These are phyloP conservation scores for Plectosphaerella plurivora DNA, from an alignment of 2,329 filamentous ascomycete genomes.

Conservation along the genomic window DNA sequence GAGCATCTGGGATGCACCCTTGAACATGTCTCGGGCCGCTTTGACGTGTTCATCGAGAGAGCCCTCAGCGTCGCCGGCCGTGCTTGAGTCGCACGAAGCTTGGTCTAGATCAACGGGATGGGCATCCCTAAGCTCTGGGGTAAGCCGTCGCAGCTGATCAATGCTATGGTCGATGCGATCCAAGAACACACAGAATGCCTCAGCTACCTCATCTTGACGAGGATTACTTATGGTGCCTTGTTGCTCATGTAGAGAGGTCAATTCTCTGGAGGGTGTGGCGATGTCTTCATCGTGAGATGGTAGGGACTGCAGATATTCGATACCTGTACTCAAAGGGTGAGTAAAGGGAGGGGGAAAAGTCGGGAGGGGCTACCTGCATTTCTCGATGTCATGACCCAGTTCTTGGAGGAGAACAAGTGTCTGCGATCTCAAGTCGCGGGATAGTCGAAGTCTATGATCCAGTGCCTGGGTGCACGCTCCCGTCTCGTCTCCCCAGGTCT, in stretches of 20 bases:
- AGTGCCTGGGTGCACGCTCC: background rate
- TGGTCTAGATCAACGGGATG: conserved; percentile 1
- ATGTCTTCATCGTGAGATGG: background rate
- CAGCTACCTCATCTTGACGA: background rate
- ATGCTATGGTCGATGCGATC: background rate
- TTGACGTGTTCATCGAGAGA: background rate
- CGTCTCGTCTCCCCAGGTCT: conserved; percentile 2
- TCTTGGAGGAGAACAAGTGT: background rate
- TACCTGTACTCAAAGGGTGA: background rate
- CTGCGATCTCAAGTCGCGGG: background rate
- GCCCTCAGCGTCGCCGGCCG: background rate
- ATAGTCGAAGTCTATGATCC: conserved; percentile 3
- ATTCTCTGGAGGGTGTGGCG: background rate
- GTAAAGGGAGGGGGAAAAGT: background rate
- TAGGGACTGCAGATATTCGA: background rate
- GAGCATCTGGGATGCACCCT: background rate
- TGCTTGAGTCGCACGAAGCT: background rate
- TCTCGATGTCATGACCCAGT: background rate
- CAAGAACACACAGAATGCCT: background rate
- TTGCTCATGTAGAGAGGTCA: background rate
- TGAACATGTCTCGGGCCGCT: background rate
- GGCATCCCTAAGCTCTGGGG: background rate
- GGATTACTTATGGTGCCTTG: background rate
- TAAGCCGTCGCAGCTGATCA: background rate
- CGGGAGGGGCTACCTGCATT: background rate